Base-by-base conservation (phyloP, 1,284 basidiomycete genomes). In the Cryptococcus neoformans region DNA sequence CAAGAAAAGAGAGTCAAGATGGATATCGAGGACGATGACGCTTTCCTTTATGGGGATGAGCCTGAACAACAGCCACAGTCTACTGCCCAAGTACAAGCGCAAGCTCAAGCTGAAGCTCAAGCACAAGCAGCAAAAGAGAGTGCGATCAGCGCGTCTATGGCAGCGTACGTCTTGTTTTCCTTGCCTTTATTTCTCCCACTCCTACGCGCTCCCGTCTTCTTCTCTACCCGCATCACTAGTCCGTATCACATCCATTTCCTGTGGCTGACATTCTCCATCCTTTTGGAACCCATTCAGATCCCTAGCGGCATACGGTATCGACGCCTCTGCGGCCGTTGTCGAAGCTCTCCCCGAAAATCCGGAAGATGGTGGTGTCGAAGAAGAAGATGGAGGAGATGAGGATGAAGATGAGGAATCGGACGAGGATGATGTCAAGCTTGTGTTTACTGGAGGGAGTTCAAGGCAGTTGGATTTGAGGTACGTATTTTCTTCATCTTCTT, bases 391-490 rank as follows among this genome's bases (percentile, higher is more conserved):
- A 1, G 68, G 67, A 37, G 70, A 71, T 10, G 68, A 68, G 1
- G 67, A 72, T 4, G 67, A 68, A 1, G 75, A 77, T 16, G 70
- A 70, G n/a, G 78, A 78, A 49, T 70, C 70, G 14, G 77, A 79
- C 37, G 77, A 76, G 51, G 73, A 75, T 51, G 74, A 72, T 58
- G 62, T 76, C 54, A 73, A 77, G 65, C 69, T 79, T 50, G 77
- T 78, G 44, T 73, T 79, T 48, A 73, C 68, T 16, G 59, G 63
- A 35, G 21, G 21, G 21, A 54, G 63, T 36, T 58, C 66, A 36
- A 56, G 75, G n/a, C 62, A 62, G 9, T 49, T 77, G 50, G 73
- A 77, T 56, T 57, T 75, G 51, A 66, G 76, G 75, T 74, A 16
- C 54, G 70, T 59, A 7, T 1, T 39, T 42, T 34, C n/a, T 4